Base-by-base conservation (phyloP, 2,329 filamentous ascomycete genomes). In the Cercospora sp. region DNA sequence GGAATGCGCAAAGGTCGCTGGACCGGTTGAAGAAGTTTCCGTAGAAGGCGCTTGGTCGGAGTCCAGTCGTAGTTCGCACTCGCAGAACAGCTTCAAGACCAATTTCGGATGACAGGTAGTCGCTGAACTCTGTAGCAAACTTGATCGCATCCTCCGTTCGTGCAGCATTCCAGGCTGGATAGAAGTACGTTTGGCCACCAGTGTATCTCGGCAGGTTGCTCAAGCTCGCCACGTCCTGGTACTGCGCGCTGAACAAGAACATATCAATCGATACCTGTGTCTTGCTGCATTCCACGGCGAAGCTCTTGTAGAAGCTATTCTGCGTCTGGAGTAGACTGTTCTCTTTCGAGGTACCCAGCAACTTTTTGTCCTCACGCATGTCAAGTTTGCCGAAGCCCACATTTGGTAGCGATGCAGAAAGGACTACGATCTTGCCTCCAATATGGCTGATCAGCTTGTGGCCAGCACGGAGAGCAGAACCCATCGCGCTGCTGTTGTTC, bases 1-100 rank as follows among this genome's bases (percentile, higher is more conserved):
- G 95, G 86, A 99, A 99, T 12, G 95, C 95, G 79, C 95, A 98
- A 34, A 99, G 88, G 82, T 99, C 95, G 16, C 94, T 97, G 79
- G 93, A 97, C 74, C 95, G 88, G 84, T 98, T 99, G 86, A 99
- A 99, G 82, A 99, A 99, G 83, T 99, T 99, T 74, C 95, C 95
- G 80, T 98, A 99, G 82, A 99, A 99, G 1, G 94, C 94, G 82
- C 90, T 97, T 91, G 98, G 98, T 64, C 95, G 89, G 68, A 99
- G 83, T 63, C 95, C 95, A 26, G 94, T 98, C 1, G 94, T 97
- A 18, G 95, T 95, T 73, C 95, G 90, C 45, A 99, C 95, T 78
- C 95, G 91, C 66, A 99, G 89, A 43, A 99, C 95, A 53, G 95
- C 95, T 81, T 99, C 95, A 40, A 99, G 83, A 0, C 94, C 95